A percentile compares a stretch with the other conserved stretches of the same genome.
Conservation (phyloP, 1,139 yeast species). For the Yamadazyma mexicana region DNA sequence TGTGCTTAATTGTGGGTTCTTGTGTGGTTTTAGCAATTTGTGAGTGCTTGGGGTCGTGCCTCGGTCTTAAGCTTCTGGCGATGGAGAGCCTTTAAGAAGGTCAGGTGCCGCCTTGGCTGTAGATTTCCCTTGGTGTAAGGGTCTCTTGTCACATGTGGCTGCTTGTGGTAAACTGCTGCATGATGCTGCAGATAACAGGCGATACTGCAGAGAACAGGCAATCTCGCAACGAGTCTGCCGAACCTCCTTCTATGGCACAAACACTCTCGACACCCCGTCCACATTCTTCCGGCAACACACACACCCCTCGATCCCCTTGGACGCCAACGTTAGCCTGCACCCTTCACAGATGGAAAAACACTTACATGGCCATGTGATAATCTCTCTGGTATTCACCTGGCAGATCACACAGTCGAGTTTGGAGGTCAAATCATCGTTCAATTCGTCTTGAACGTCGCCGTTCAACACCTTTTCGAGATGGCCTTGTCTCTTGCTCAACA, state of each 20-base stretch:
- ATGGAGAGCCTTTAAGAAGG: no score
- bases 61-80: no score
- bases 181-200: no score
- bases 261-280: constrained; percentile 53
- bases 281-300: constrained; percentile 83
- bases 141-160: no score
- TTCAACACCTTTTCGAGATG: constrained; percentile 9
- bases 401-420: constrained; percentile 73
- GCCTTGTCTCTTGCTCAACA: constrained; percentile 19
- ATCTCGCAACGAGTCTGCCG: no score
- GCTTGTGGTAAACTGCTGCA: no score
- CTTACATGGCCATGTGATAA: constrained; percentile 90
- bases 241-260: constrained; percentile 47
- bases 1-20: no score
- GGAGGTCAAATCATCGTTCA: constrained; percentile 8
- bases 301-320: constrained; percentile 75
- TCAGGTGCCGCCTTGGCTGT: no score
- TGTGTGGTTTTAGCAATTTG: no score
- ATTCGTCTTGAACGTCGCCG: constrained; percentile 4
- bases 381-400: constrained; percentile 69
- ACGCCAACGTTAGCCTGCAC: constrained; percentile 75
- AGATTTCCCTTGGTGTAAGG: no score
- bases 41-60: no score
- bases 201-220: no score
- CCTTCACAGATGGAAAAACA: constrained; percentile 87